Evolutionary conservation across 805 yeast genomes (phyloP).

Genomic region (Candida awuae): DNA sequence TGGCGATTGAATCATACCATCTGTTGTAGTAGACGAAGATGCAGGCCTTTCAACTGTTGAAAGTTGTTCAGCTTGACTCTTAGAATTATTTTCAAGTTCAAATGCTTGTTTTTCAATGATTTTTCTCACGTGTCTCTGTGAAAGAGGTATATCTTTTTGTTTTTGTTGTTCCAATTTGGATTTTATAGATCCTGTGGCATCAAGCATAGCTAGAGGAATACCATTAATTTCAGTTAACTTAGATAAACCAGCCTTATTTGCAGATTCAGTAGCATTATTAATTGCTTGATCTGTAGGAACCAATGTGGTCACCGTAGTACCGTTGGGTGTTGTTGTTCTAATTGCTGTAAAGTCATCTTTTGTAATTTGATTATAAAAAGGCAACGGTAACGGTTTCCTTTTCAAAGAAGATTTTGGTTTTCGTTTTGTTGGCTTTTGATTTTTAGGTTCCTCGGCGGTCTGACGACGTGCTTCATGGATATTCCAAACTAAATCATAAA

Average conservation of each 20-base stretch:
- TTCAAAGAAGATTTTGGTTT: conserved; percentile 10
- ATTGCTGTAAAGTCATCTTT: conserved; percentile 82
- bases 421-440: conserved; percentile 4
- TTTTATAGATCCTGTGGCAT: conserved; percentile 65
- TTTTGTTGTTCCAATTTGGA: not conserved
- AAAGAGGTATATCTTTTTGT: too few relatives aligned
- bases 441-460: conserved; percentile 34
- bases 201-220: conserved; percentile 46
- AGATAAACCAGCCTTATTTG: conserved; percentile 48
- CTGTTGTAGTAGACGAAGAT: too few relatives aligned
- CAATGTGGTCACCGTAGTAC: conserved; percentile 82
- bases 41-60: too few relatives aligned
- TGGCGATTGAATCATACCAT: too few relatives aligned
- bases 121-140: not conserved
- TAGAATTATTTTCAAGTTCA: too few relatives aligned
- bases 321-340: conserved; percentile 83
- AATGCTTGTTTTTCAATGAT: not conserved
- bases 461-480: conserved; percentile 89
- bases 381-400: conserved; percentile 57
- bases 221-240: conserved; percentile 37
- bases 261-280: conserved; percentile 48
- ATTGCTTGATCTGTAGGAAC: conserved; percentile 81
- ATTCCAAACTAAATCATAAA: conserved; percentile 89
- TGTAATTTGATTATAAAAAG: conserved; percentile 84
- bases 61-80: too few relatives aligned